Evolutionary conservation across 176 grass and related monocot genomes (phyloP).

Genomic region (Oryza longistaminata): DNA sequence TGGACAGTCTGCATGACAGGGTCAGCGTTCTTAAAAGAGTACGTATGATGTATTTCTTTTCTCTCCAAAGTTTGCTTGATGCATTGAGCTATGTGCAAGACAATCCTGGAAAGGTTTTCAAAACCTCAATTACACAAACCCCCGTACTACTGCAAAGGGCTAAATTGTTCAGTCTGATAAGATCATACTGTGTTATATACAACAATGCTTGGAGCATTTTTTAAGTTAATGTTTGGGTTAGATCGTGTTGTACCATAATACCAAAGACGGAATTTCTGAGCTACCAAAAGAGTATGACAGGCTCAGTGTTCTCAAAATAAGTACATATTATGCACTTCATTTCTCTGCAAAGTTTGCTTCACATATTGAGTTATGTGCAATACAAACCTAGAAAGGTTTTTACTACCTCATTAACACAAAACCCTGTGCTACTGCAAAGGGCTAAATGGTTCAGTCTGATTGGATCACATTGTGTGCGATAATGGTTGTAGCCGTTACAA

Average conservation of each 20-base stretch:
- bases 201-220: conserved; percentile 1
- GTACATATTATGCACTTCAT: too few species aligned
- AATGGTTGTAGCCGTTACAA: conserved; percentile 1
- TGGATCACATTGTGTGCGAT: background rate
- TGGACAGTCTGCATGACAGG: conserved; percentile 76
- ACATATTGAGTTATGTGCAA: too few species aligned
- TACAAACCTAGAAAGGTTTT: background rate
- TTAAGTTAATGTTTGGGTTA: background rate
- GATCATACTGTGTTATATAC: background rate
- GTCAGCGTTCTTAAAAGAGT: conserved; percentile 81
- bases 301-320: too few species aligned
- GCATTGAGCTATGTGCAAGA: background rate
- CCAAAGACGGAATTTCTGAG: too few species aligned
- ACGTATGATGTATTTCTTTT: conserved; percentile 31
- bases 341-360: too few species aligned
- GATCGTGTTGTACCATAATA: background rate
- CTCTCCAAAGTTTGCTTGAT: background rate
- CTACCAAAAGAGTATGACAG: too few species aligned
- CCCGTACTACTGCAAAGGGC: background rate
- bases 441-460: background rate
- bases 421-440: background rate
- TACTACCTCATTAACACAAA: conserved; percentile 2
- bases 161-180: background rate
- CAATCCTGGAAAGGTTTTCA: conserved; percentile 1
- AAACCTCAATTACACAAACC: background rate